Evolutionary conservation across 495 filamentous ascomycete species (phyloP).

Genomic region (Trichoderma erinaceum): DNA sequence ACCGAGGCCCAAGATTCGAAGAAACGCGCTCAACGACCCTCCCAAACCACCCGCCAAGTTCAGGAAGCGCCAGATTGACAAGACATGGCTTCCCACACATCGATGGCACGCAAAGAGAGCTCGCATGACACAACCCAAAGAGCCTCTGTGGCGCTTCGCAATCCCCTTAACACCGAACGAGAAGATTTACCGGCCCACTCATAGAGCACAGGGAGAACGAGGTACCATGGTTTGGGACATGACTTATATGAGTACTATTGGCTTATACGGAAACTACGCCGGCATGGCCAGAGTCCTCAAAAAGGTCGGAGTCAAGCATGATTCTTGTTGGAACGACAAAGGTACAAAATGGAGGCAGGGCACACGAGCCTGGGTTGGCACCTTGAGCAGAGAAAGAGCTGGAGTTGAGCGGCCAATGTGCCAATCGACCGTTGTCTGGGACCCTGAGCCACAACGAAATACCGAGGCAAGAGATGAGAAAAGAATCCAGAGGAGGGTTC

Average conservation of each 20-base stretch:
- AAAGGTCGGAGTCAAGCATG: slow-evolving; percentile 53
- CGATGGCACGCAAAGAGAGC: slow-evolving; percentile 91
- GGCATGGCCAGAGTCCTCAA: slow-evolving; percentile 60
- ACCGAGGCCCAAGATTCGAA: slow-evolving; percentile 61
- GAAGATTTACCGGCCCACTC: slow-evolving; percentile 83
- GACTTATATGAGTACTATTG: slow-evolving; percentile 88
- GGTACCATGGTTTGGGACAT: slow-evolving; percentile 79
- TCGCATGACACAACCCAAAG: slow-evolving; percentile 69
- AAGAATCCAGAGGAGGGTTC: slow-evolving; percentile 51
- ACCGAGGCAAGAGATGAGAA: slow-evolving; percentile 23
- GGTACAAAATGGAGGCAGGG: slow-evolving; percentile 72
- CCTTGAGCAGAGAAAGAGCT: slow-evolving; percentile 55
- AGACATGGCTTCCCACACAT: slow-evolving; percentile 94
- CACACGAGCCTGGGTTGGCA: slow-evolving; percentile 59
- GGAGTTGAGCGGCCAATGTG: slow-evolving; percentile 55
- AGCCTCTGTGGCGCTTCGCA: slow-evolving; percentile 84
- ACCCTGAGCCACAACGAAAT: slow-evolving; percentile 23
- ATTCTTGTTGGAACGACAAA: slow-evolving; percentile 52
- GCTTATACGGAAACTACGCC: slow-evolving; percentile 59
- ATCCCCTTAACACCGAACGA: slow-evolving; percentile 76
- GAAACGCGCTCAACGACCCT: slow-evolving; percentile 61
- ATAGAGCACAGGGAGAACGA: slow-evolving; percentile 60
- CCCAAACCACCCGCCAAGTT: slow-evolving; percentile 62
- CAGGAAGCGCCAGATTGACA: slow-evolving; percentile 77
- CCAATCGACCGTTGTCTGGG: slow-evolving; percentile 73